phyloP scores from a whole-genome alignment of 2,329 filamentous ascomycete genomes.

The Emericellopsis cladophorae region DNA sequence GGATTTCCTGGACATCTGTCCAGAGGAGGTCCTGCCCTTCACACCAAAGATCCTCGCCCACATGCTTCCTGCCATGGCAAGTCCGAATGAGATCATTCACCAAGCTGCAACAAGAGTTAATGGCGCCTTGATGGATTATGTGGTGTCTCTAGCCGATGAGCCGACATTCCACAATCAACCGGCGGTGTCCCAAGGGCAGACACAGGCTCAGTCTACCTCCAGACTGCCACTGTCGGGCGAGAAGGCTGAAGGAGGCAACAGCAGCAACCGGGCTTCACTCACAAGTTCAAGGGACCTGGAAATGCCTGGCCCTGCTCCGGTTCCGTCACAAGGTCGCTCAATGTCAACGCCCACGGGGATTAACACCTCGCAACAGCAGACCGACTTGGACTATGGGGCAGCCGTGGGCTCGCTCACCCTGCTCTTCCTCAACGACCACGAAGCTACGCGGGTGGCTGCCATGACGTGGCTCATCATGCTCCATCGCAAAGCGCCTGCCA shows the following conservation, averaged over 20 bases:
- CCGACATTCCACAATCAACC: conserved; percentile 13
- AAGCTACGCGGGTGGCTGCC: conserved; percentile 86
- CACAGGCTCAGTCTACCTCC: conserved; percentile 19
- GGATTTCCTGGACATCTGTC: conserved; percentile 91
- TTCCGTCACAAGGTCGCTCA: conserved; percentile 15
- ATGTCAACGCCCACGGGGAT: conserved; percentile 24
- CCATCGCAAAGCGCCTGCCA: conserved; percentile 85
- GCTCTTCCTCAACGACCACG: conserved; percentile 91
- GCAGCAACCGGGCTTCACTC: conserved; percentile 37
- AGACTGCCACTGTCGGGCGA: conserved; percentile 30
- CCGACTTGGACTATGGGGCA: conserved; percentile 88
- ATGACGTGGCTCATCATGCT: conserved; percentile 97
- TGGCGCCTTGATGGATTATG: conserved; percentile 82
- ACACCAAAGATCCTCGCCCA: conserved; percentile 86
- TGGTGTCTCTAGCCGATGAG: conserved; percentile 79
- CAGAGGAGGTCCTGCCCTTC: conserved; percentile 90
- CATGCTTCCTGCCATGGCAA: conserved; percentile 87
- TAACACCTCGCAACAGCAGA: conserved; percentile 18
- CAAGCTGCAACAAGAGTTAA: conserved; percentile 85
- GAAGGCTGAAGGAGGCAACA: conserved; percentile 30
- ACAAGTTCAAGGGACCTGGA: conserved; percentile 43
- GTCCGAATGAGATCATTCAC: conserved; percentile 77
- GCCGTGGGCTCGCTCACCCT: conserved; percentile 88
- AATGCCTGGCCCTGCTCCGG: conserved; percentile 36
- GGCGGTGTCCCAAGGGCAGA: conserved; percentile 3